Evolutionary conservation across 2,329 filamentous ascomycete species (phyloP).

Genomic region (Cercospora sojina): DNA sequence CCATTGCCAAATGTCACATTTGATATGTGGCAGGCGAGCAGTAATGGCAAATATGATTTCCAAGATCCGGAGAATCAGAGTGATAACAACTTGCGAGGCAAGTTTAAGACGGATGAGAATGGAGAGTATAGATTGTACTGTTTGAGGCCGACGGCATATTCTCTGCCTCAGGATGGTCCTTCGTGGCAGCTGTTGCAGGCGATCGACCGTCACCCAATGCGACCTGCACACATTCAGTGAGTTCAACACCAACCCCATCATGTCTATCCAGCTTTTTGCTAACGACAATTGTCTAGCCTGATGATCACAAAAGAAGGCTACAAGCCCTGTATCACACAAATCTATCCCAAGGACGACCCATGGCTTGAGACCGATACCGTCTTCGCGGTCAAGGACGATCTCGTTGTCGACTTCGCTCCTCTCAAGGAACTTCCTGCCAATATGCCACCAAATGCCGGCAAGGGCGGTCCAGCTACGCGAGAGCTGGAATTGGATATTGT

Average conservation of each 20-base stretch:
- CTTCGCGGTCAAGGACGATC: constrained; percentile 61
- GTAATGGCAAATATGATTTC: constrained; percentile 70
- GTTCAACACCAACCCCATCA: background rate
- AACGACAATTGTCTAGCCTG: background rate
- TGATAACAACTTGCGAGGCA: constrained; percentile 73
- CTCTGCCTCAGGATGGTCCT: constrained; percentile 64
- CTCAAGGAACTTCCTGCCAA: constrained; percentile 54
- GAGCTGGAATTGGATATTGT: constrained; percentile 63
- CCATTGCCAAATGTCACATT: constrained; percentile 68
- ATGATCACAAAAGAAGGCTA: constrained; percentile 26
- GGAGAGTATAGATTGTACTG: constrained; percentile 74
- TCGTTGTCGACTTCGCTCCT: constrained; percentile 59
- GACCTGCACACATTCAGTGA: constrained; percentile 60
- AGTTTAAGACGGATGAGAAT: constrained; percentile 69
- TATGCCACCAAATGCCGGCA: constrained; percentile 41
- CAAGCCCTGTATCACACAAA: constrained; percentile 33
- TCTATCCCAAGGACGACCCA: constrained; percentile 60
- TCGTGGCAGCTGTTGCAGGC: constrained; percentile 54
- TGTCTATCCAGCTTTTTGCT: background rate
- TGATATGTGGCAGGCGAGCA: constrained; percentile 75
- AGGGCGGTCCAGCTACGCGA: constrained; percentile 33
- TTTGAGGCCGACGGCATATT: constrained; percentile 71
- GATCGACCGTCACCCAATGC: constrained; percentile 59
- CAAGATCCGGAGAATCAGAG: constrained; percentile 70
- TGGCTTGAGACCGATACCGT: constrained; percentile 60